phyloP scores from a whole-genome alignment of 345 rosid species.

The Corchorus capsularis region DNA sequence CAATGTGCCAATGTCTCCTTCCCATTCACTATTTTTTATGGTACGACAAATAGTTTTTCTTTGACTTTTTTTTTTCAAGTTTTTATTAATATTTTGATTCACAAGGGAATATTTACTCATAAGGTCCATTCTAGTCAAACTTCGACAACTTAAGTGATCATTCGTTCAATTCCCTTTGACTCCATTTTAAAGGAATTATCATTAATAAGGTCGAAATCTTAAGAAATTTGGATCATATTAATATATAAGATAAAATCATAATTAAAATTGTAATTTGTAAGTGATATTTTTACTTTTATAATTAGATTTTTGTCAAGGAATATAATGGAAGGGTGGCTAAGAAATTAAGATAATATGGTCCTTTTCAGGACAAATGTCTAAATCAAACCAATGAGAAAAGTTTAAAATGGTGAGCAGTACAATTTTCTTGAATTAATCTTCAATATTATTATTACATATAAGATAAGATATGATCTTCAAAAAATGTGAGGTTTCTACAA shows the following conservation, averaged over 20 bases:
- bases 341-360: background rate
- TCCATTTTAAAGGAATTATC: too few species aligned
- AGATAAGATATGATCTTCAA: too few species aligned
- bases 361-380: background rate
- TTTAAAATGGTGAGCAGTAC: constrained; percentile 3
- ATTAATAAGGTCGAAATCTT: too few species aligned
- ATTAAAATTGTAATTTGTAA: too few species aligned
- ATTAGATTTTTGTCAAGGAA: too few species aligned
- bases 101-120: background rate
- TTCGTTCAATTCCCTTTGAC: too few species aligned
- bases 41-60: background rate
- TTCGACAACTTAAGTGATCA: background rate
- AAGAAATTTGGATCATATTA: too few species aligned
- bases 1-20: background rate
- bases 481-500: constrained; percentile 6
- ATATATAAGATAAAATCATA: too few species aligned
- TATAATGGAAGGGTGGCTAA: background rate
- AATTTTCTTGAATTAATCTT: background rate
- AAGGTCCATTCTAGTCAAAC: constrained; percentile 7
- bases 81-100: constrained; percentile 3
- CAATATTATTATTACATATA: too few species aligned
- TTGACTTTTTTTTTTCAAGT: constrained; percentile 4
- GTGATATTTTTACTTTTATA: too few species aligned
- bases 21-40: background rate
- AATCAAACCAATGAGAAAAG: background rate